Percentiles rank a stretch among this genome's conserved stretches.
Conservation (phyloP, 1,139 yeast genomes). For the Nakaseomyces sp. region DNA sequence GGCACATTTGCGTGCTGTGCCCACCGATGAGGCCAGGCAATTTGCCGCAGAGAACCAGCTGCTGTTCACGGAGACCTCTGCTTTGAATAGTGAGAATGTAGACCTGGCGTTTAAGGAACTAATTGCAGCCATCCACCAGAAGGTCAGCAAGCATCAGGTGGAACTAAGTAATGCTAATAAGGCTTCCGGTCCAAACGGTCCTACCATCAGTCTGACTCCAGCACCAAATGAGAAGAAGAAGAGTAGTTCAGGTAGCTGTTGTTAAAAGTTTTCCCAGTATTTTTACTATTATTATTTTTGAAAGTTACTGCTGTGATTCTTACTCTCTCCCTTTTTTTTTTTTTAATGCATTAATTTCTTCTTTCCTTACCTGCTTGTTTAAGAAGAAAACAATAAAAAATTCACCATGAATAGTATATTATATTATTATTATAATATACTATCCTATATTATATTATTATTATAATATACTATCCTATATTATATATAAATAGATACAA, state of each 20-base stretch:
- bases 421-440: too few species aligned
- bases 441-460: too few species aligned
- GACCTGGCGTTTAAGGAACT: slow-evolving; percentile 91
- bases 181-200: slow-evolving; percentile 48
- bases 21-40: slow-evolving; percentile 93
- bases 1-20: slow-evolving; percentile 91
- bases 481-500: neutral
- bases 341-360: neutral
- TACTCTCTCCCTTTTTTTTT: neutral
- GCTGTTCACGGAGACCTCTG: slow-evolving; percentile 92
- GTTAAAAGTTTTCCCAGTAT: slow-evolving; percentile 41
- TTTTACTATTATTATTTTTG: too few species aligned
- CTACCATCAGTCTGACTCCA: slow-evolving; percentile 87
- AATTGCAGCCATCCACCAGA: slow-evolving; percentile 84
- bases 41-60: slow-evolving; percentile 91
- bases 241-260: slow-evolving; percentile 55
- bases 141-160: slow-evolving; percentile 79
- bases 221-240: slow-evolving; percentile 75
- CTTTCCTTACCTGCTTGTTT: too few species aligned
- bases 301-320: too few species aligned
- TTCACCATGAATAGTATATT: neutral
- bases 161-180: slow-evolving; percentile 40
- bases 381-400: too few species aligned
- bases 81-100: slow-evolving; percentile 88
- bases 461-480: too few species aligned